phyloP scores from a whole-genome alignment of 78 protist genomes.

The Dictyostelium discoideum region dicty_2.7 NC_007088.5:7699001-7699500 shows the following conservation, averaged over 20 bases:
- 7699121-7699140: not conserved
- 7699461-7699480: not conserved
- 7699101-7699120: not conserved
- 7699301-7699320: not conserved
- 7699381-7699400: no score
- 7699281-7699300: not conserved
- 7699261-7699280: not conserved
- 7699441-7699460: constrained; percentile 25
- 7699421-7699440: constrained; percentile 6
- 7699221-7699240: not conserved
- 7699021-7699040: no score
- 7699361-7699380: no score
- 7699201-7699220: not conserved
- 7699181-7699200: not conserved
- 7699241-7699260: not conserved
- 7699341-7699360: not conserved
- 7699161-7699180: not conserved
- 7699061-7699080: not conserved
- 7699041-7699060: not conserved
- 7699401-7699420: constrained; percentile 64
- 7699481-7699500: not conserved
- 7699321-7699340: not conserved
- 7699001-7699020: no score
- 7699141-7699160: not conserved
- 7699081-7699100: not conserved